These are phyloP conservation scores for Dichomitus squalens DNA, from an alignment of 1,284 basidiomycete genomes.

Conservation along the genomic window DNA sequence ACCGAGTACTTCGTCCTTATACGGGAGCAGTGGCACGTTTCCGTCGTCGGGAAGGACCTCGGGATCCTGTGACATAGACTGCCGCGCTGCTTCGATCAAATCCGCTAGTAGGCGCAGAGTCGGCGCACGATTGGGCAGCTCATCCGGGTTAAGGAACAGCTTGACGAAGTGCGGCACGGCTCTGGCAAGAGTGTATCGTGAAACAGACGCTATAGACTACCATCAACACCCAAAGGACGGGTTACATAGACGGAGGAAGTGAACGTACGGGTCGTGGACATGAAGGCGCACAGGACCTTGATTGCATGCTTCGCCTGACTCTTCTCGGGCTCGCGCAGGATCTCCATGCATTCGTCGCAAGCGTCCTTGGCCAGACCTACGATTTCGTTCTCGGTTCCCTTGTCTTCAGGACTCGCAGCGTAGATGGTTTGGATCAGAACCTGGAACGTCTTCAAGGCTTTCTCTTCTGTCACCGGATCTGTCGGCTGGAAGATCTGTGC, in stretches of 20 bases:
- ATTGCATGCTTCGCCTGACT: slow-evolving; percentile 85
- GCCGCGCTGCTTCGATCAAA: slow-evolving; percentile 55
- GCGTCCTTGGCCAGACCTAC: slow-evolving; percentile 71
- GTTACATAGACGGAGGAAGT: slow-evolving; percentile 1
- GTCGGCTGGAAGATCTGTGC: slow-evolving; percentile 88
- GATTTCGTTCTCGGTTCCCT: slow-evolving; percentile 39
- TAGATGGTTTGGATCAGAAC: slow-evolving; percentile 77
- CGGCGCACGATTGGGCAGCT: slow-evolving; percentile 74
- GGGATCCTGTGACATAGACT: slow-evolving; percentile 37
- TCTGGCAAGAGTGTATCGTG: slow-evolving; percentile 66
- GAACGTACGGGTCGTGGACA: slow-evolving; percentile 73
- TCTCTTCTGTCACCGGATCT: slow-evolving; percentile 71
- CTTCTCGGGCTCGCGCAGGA: slow-evolving; percentile 89
- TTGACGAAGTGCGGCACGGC: slow-evolving; percentile 74
- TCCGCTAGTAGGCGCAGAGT: slow-evolving; percentile 66
- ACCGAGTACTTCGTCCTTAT: slow-evolving; percentile 78
- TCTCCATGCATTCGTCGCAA: slow-evolving; percentile 78
- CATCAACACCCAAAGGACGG: background rate
- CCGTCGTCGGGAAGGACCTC: slow-evolving; percentile 27
- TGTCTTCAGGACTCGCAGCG: slow-evolving; percentile 36
- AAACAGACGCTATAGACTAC: slow-evolving; percentile 60
- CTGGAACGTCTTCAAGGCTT: slow-evolving; percentile 72
- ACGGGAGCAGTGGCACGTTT: slow-evolving; percentile 56
- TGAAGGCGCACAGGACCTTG: slow-evolving; percentile 77
- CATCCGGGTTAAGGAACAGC: slow-evolving; percentile 78